Evolutionary conservation across 768 basidiomycete species (phyloP).

Genomic region (Podaxis rugospora): DNA sequence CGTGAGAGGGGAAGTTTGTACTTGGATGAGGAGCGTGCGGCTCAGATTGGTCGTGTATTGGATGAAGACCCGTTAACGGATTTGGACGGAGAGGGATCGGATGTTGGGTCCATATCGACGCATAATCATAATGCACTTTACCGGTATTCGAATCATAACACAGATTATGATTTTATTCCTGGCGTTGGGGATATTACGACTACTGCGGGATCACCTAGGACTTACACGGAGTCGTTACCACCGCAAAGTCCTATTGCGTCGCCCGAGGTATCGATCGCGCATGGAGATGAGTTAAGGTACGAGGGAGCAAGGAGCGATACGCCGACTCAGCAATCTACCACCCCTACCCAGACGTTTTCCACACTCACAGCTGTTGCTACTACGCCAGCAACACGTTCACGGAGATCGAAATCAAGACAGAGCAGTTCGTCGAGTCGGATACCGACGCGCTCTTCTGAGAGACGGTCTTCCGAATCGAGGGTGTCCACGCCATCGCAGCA

Average conservation of each 20-base stretch:
- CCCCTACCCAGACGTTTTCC: conserved; percentile 9
- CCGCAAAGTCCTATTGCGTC: background rate
- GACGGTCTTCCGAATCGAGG: conserved; percentile 43
- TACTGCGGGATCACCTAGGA: conserved; percentile 1
- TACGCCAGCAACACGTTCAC: conserved; percentile 31
- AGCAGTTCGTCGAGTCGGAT: conserved; percentile 33
- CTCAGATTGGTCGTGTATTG: conserved; percentile 50
- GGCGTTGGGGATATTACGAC: conserved; percentile 20
- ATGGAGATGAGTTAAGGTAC: background rate
- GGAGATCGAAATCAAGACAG: conserved; percentile 29
- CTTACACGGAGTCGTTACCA: conserved; percentile 8
- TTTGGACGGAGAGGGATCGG: conserved; percentile 54
- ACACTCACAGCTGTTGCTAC: conserved; percentile 34
- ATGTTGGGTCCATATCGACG: conserved; percentile 30
- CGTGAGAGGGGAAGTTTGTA: conserved; percentile 62
- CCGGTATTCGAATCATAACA: conserved; percentile 17
- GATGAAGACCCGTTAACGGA: conserved; percentile 78
- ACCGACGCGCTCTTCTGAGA: conserved; percentile 34
- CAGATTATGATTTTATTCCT: conserved; percentile 22
- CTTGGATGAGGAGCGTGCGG: conserved; percentile 49
- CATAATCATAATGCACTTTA: conserved; percentile 13
- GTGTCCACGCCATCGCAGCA: conserved; percentile 38
- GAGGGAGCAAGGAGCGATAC: background rate
- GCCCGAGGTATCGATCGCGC: background rate
- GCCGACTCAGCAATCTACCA: conserved; percentile 1